Evolutionary conservation across 2,329 filamentous ascomycete species (phyloP).

Genomic region (Aureobasidium zeae): DNA sequence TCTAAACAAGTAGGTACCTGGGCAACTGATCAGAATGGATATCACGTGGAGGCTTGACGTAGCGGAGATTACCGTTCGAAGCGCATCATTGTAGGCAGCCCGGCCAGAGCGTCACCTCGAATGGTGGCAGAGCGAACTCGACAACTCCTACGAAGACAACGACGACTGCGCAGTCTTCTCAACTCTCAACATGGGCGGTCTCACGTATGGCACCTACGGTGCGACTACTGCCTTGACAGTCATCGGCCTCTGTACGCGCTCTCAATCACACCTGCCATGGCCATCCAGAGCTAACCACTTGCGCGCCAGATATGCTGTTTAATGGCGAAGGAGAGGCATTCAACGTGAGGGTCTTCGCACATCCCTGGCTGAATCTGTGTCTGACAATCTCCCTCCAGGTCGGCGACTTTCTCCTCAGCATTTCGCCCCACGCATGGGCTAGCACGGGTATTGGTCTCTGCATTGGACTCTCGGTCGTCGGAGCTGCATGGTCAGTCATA

Average conservation of each 20-base stretch:
- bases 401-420: constrained; percentile 84
- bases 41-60: neutral
- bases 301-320: constrained; percentile 86
- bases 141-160: neutral
- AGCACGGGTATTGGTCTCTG: constrained; percentile 83
- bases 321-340: constrained; percentile 92
- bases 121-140: neutral
- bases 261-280: neutral
- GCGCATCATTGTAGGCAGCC: constrained; percentile 8
- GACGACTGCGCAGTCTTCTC: constrained; percentile 4
- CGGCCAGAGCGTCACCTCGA: constrained; percentile 11
- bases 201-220: constrained; percentile 31
- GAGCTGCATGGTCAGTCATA: constrained; percentile 77
- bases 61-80: constrained; percentile 8
- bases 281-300: constrained; percentile 23
- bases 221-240: constrained; percentile 28
- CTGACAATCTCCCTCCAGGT: constrained; percentile 46
- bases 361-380: neutral
- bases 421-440: constrained; percentile 93
- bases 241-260: constrained; percentile 32
- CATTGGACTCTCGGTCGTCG: constrained; percentile 91
- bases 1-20: no score
- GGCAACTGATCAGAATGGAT: neutral
- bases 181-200: constrained; percentile 23
- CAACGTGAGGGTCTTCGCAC: constrained; percentile 54